phyloP scores from a whole-genome alignment of 352 stramenopile species.

The Phytophthora quininea region DNA sequence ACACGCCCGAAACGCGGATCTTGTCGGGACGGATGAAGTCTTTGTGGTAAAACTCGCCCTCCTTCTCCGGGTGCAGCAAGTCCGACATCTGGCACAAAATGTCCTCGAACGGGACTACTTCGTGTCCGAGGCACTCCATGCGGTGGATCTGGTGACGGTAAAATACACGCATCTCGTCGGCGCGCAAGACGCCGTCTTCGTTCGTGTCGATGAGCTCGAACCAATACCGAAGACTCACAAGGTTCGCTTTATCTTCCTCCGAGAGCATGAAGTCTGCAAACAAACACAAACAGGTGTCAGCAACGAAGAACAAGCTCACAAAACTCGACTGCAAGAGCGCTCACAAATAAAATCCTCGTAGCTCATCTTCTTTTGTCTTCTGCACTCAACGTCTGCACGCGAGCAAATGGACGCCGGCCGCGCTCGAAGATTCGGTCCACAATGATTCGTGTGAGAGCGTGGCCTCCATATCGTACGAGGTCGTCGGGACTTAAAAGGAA shows the following conservation, averaged over 20 bases:
- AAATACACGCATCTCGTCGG: slow-evolving; percentile 96
- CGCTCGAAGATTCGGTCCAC: slow-evolving; percentile 89
- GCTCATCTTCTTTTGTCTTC: slow-evolving; percentile 92
- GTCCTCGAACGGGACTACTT: slow-evolving; percentile 98
- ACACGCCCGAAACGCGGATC: slow-evolving; percentile 93
- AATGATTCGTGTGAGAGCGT: slow-evolving; percentile 86
- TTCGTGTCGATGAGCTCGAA: slow-evolving; percentile 98
- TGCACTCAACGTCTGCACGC: slow-evolving; percentile 69
- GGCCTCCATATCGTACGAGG: slow-evolving; percentile 83
- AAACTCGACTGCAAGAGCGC: neutral
- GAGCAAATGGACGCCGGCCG: slow-evolving; percentile 79
- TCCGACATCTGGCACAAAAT: slow-evolving; percentile 98
- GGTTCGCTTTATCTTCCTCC: slow-evolving; percentile 99
- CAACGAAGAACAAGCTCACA: neutral
- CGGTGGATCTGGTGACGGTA: slow-evolving; percentile 95
- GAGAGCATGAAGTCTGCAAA: slow-evolving; percentile 97
- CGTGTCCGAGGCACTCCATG: slow-evolving; percentile 98
- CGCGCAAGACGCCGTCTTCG: slow-evolving; percentile 95
- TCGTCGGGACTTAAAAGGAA: slow-evolving; percentile 86
- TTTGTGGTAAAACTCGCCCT: slow-evolving; percentile 81
- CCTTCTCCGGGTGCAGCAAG: slow-evolving; percentile 72
- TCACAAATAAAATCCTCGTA: slow-evolving; percentile 92
- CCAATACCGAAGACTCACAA: slow-evolving; percentile 97
- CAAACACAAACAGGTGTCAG: neutral
- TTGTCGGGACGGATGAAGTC: slow-evolving; percentile 88